Evolutionary conservation across 805 yeast species (phyloP), one percentile per base, ranked within the genome.

Genomic region (Saccharomycopsis oosterbeekiorum): DNA sequence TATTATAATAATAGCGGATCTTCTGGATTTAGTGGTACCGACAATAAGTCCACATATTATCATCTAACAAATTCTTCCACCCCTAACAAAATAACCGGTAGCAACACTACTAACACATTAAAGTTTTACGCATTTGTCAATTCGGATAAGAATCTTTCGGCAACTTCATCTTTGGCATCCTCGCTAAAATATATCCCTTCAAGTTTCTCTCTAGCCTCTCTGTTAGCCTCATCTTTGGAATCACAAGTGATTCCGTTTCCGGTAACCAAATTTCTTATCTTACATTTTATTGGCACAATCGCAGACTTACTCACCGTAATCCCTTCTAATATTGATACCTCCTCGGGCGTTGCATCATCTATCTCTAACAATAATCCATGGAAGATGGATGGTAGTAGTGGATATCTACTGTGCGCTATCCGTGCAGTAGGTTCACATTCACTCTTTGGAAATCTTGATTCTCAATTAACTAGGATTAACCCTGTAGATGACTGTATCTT

Each of bases 371-470:
- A 2, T 24, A 47, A 47, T 57, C 24, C 54, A 6, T 0, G 87
- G 85, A 64, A 90, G 88, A 69, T 96, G 96, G 0, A 90, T 96
- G 96, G 86, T 86, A 67, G 84, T 86, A 1, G 83, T 89, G 53
- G 53, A n/a, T 89, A 88, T 71, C 84, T 89, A 63, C 96, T 96
- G 0, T 73, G 94, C 57, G 96, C 96, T 0, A 72, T 88, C 39
- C 78, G 82, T 76, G 96, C 96, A 0, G 76, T 90, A 29, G 96
- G 96, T 3, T 96, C 68, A 73, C 89, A 29, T 81, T 85, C 34
- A 84, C 91, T 1, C 70, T 85, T 50, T 96, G 96, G 0, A 76
- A 76, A 59, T 87, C 34, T 47, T 21, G 53, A 14, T 24, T 15
- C 15, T 47, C 53, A 21, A 26, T 4, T 21, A 21, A 17, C 53